Evolutionary conservation across 148 eudicot species (phyloP).

Genomic region (Rhododendron vialii): DNA sequence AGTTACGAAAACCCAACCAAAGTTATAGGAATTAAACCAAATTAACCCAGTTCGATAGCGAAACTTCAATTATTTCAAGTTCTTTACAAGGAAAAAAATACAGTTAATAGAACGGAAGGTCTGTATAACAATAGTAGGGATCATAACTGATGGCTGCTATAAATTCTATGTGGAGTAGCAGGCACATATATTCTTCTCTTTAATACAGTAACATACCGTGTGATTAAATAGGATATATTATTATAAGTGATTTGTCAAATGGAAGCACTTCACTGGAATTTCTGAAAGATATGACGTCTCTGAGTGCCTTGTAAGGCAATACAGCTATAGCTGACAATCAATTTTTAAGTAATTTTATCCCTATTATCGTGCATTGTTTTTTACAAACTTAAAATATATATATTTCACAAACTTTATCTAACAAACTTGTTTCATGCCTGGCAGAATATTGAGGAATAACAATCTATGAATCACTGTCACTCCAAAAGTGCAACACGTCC

Average conservation of each 20-base stretch:
- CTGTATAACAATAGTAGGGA: not conserved
- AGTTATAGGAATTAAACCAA: not conserved
- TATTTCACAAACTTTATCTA: not conserved
- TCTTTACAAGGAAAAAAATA: not conserved
- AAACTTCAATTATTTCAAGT: not conserved
- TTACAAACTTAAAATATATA: not conserved
- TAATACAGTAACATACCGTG: no score
- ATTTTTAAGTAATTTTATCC: not conserved
- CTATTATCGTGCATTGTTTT: not conserved
- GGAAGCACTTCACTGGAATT: constrained; percentile 59
- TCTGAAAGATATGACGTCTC: constrained; percentile 38
- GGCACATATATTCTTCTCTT: not conserved
- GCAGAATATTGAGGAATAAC: constrained; percentile 41
- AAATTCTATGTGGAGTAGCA: not conserved
- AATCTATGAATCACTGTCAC: no score
- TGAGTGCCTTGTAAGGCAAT: constrained; percentile 47
- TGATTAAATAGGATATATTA: constrained; percentile 32
- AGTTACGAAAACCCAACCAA: not conserved
- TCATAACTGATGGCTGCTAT: not conserved
- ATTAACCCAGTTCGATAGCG: not conserved
- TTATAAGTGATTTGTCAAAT: constrained; percentile 61
- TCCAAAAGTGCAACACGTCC: no score
- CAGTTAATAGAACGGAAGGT: not conserved
- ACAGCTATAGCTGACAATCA: not conserved
- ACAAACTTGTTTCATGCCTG: not conserved